These are phyloP conservation scores for Cryptococcus sp. DNA, from an alignment of 1,284 basidiomycete species.

Conservation along the genomic window DNA sequence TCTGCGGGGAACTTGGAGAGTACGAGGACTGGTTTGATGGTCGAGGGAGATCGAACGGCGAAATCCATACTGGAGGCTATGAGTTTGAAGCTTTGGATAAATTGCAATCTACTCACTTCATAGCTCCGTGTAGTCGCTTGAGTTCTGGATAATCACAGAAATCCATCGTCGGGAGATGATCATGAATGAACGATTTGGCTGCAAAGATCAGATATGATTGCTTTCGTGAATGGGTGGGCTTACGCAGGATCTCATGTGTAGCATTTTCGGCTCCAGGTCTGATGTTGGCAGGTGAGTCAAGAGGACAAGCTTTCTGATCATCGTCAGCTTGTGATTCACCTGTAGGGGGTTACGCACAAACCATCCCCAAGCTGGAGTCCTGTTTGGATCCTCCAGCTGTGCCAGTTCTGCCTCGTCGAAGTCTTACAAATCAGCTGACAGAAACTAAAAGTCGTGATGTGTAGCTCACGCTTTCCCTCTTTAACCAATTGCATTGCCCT, in stretches of 20 bases:
- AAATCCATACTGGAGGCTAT: slow-evolving; percentile 25
- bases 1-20: slow-evolving; percentile 46
- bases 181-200: slow-evolving; percentile 47
- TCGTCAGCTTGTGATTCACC: neutral
- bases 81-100: neutral
- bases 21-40: slow-evolving; percentile 42
- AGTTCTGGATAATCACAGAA: slow-evolving; percentile 51
- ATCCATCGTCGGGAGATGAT: slow-evolving; percentile 51
- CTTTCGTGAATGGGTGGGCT: slow-evolving; percentile 3
- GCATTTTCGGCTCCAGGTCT: slow-evolving; percentile 36
- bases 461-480: slow-evolving; percentile 42
- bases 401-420: slow-evolving; percentile 44
- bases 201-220: neutral
- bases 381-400: slow-evolving; percentile 40
- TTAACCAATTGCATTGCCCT: slow-evolving; percentile 44
- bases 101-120: slow-evolving; percentile 24
- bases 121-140: slow-evolving; percentile 46
- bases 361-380: slow-evolving; percentile 44
- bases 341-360: slow-evolving; percentile 29
- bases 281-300: slow-evolving; percentile 43
- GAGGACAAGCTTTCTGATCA: slow-evolving; percentile 40
- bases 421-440: slow-evolving; percentile 33
- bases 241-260: slow-evolving; percentile 31
- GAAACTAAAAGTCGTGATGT: neutral
- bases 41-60: slow-evolving; percentile 40